phyloP scores from a whole-genome alignment of 2,329 filamentous ascomycete species.

The Colletotrichum brevisporum region DNA sequence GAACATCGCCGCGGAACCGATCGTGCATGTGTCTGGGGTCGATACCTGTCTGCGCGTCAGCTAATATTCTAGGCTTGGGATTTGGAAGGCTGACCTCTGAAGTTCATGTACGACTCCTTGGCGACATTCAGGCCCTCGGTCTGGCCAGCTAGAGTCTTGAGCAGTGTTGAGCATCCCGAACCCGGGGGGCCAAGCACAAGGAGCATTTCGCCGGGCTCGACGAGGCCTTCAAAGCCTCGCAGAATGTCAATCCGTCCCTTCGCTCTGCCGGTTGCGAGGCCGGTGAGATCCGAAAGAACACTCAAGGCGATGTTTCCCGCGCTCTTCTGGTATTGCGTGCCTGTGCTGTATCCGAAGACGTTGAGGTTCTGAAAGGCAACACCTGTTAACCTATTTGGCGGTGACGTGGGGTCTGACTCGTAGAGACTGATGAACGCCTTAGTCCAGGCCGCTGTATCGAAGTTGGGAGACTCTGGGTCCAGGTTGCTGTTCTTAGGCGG shows the following conservation, averaged over 20 bases:
- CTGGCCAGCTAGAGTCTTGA: slow-evolving; percentile 64
- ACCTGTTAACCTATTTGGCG: slow-evolving; percentile 44
- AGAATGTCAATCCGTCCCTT: slow-evolving; percentile 46
- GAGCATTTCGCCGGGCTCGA: slow-evolving; percentile 66
- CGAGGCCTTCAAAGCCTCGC: slow-evolving; percentile 47
- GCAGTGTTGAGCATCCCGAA: slow-evolving; percentile 75
- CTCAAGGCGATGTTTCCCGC: slow-evolving; percentile 44
- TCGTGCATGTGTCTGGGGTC: slow-evolving; percentile 39
- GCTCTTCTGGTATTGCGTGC: slow-evolving; percentile 45
- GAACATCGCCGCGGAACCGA: slow-evolving; percentile 70
- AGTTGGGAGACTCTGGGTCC: slow-evolving; percentile 46
- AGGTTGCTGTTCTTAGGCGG: slow-evolving; percentile 38
- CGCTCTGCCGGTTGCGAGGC: slow-evolving; percentile 14
- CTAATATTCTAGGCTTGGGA: too few relatives aligned
- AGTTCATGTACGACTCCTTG: slow-evolving; percentile 44
- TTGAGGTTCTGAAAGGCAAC: slow-evolving; percentile 47
- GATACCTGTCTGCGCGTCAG: slow-evolving; percentile 22
- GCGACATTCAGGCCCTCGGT: slow-evolving; percentile 45
- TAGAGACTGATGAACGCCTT: slow-evolving; percentile 46
- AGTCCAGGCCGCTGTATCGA: slow-evolving; percentile 46
- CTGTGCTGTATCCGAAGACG: slow-evolving; percentile 47
- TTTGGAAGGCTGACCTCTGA: slow-evolving; percentile 11
- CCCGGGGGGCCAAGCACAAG: slow-evolving; percentile 71
- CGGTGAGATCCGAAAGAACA: slow-evolving; percentile 34
- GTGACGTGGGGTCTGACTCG: slow-evolving; percentile 45